Conservation (phyloP, 306 rosid species). For the Pterocarpus santalinus region DNA sequence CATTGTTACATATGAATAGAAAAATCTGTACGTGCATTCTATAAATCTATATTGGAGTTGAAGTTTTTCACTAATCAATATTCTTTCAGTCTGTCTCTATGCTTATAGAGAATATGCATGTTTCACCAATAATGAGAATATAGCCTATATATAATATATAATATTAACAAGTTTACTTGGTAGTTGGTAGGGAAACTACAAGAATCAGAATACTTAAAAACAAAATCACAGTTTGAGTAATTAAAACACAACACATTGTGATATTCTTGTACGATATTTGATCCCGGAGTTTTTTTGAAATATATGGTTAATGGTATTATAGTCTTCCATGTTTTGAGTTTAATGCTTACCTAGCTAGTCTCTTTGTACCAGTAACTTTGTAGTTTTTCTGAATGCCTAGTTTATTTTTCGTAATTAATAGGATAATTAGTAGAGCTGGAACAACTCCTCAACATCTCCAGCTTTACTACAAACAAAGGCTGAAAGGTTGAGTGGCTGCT, state of each 20-base stretch:
- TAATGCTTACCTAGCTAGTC: no score
- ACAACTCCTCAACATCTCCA: no score
- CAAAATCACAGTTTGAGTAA: no score
- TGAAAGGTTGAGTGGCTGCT: background rate
- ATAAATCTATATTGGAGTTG: background rate
- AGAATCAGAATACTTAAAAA: background rate
- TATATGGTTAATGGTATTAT: constrained; percentile 1
- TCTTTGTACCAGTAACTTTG: no score
- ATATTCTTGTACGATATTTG: constrained; percentile 24
- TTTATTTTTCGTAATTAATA: background rate
- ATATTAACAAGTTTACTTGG: background rate
- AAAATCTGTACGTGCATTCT: background rate
- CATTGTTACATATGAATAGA: background rate
- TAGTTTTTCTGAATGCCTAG: background rate
- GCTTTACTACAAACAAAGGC: constrained; percentile 1
- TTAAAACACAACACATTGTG: background rate
- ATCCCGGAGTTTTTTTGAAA: constrained; percentile 1
- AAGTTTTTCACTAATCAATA: background rate
- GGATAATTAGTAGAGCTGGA: no score
- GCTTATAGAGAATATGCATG: no score
- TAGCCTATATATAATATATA: background rate
- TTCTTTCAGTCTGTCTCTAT: no score
- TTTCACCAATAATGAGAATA: background rate
- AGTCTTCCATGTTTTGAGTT: constrained; percentile 14
- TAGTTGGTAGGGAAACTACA: background rate